Percentiles rank a stretch among this genome's conserved stretches.
Conservation (phyloP, 73 alveolate species). For the Symbiodinium natans region DNA sequence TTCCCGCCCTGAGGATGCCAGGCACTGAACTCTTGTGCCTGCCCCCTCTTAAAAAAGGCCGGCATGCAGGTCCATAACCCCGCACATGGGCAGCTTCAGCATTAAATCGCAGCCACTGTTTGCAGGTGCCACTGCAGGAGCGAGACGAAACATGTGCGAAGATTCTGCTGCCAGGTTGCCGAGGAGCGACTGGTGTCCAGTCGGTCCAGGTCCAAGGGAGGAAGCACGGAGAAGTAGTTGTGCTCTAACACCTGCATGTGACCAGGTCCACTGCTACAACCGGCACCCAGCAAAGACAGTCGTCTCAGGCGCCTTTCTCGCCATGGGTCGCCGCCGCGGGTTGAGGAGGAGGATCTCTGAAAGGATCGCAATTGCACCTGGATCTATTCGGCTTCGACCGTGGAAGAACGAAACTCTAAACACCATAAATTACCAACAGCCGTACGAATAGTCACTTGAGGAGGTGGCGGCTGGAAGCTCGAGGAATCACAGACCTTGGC, state of each 20-base stretch:
- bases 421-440: not conserved
- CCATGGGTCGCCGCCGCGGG: slow-evolving; percentile 91
- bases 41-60: not conserved
- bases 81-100: too few species aligned
- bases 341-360: slow-evolving; percentile 67
- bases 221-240: slow-evolving; percentile 41
- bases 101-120: too few species aligned
- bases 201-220: slow-evolving; percentile 74
- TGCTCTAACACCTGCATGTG: slow-evolving; percentile 49
- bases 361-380: slow-evolving; percentile 81
- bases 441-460: not conserved
- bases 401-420: not conserved
- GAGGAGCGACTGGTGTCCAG: slow-evolving; percentile 80
- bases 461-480: slow-evolving; percentile 55
- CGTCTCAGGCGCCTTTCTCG: slow-evolving; percentile 18
- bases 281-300: not conserved
- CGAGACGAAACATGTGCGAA: not conserved
- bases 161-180: slow-evolving; percentile 7
- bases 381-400: not conserved
- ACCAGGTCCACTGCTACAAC: not conserved
- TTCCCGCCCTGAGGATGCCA: not conserved
- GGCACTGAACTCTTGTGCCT: not conserved
- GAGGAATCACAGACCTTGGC: slow-evolving; percentile 72
- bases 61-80: too few species aligned
- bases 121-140: too few species aligned